Evolutionary conservation across 2,329 filamentous ascomycete genomes (phyloP), one percentile per base, ranked within the genome.

Genomic region (Colletotrichum sp.): DNA sequence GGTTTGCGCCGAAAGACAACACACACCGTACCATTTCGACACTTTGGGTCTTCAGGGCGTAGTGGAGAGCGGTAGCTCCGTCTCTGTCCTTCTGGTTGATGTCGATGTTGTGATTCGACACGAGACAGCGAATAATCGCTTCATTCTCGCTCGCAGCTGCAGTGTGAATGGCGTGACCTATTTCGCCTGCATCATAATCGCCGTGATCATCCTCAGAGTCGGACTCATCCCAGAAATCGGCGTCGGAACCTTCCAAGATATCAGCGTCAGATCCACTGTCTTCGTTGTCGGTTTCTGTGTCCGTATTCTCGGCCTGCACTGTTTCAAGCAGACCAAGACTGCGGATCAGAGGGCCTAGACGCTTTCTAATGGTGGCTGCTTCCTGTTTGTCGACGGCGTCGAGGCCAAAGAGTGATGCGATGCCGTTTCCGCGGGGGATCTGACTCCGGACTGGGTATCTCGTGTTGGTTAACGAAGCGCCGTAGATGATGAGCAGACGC

Each of bases 331-430:
- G 18, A 1, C 38, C 43, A 7, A 51, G 43, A 21, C 43, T 51
- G 43, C 0, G 43, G 2, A 51, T 21, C 0, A 51, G 43, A 21
- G 43, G 0, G 43, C 43, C 43, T 0, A 51, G 43, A 1, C n/a
- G 43, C 1, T 51, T 0, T 0, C 43, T 0, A 13, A 51, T 51
- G 12, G 43, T 0, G 43, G n/a, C 6, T n/a, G 43, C 11, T n/a
- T n/a, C 0, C 18, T 1, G 8, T 2, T 0, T 47, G 3, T 47
- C 18, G 18, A 47, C 18, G 0, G 18, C 1, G 3, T 7, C 18
- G 38, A 47, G 5, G 5, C 38, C 38, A 1, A 47, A 47, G 5
- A 51, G 43, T 0, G n/a, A 4, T 21, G 43, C n/a, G 43, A 51
- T 21, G 0, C 43, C 18, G 0, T 51, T 51, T 0, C 43, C 6